Evolutionary conservation across 164 flowering plant genomes (phyloP).

Genomic region (Tinospora cordifolia): DNA sequence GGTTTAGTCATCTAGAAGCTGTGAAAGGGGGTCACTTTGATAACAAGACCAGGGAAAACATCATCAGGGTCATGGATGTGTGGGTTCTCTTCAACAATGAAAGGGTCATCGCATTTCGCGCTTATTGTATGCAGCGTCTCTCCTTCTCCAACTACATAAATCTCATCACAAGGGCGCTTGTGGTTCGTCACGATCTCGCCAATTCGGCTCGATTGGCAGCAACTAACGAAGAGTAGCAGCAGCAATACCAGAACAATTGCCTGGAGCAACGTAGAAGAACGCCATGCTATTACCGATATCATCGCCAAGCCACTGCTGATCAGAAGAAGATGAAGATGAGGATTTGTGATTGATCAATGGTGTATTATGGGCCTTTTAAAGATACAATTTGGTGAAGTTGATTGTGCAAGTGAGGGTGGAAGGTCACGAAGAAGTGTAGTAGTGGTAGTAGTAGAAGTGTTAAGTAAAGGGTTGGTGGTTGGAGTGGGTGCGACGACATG

Average conservation of each 20-base stretch:
- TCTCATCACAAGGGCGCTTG: constrained; percentile 28
- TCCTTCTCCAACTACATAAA: constrained; percentile 30
- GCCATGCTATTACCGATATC: too few relatives aligned
- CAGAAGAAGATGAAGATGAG: too few relatives aligned
- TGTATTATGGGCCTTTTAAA: neutral
- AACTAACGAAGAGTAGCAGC: neutral
- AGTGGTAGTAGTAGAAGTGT: neutral
- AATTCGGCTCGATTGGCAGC: neutral
- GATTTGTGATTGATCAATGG: neutral
- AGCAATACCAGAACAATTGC: neutral
- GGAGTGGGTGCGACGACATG: neutral
- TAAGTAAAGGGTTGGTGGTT: neutral
- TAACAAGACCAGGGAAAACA: constrained; percentile 32
- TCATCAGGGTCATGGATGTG: constrained; percentile 34
- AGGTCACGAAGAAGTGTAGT: neutral
- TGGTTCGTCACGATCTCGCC: constrained; percentile 1
- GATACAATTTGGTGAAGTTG: neutral
- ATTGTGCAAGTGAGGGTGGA: neutral
- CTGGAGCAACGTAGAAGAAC: too few relatives aligned
- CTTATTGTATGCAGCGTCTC: constrained; percentile 32
- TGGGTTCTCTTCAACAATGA: constrained; percentile 28
- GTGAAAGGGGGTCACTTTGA: constrained; percentile 27
- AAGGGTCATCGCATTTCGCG: constrained; percentile 31
- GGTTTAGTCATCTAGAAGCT: neutral
- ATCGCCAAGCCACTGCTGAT: too few relatives aligned